Percentiles rank a stretch among this genome's conserved stretches.
These are phyloP conservation scores for Rhodotorula mucilaginosa DNA, from an alignment of 1,284 basidiomycete species.

Conservation along the genomic window DNA sequence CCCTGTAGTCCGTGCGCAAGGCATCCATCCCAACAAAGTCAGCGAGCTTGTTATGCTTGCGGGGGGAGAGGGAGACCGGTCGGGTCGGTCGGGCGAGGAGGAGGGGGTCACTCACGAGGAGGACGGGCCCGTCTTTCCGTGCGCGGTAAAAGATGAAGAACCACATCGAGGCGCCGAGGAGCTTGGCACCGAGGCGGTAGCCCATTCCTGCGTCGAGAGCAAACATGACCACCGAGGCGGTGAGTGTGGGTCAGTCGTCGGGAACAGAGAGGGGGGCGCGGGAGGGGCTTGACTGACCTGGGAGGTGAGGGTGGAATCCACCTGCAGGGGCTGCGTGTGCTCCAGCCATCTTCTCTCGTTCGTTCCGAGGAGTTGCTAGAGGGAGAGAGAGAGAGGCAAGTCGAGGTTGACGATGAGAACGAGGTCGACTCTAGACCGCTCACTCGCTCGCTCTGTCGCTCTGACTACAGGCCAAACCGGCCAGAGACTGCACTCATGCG, in stretches of 20 bases:
- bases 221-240: not conserved
- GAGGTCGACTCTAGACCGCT: not conserved
- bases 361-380: not conserved
- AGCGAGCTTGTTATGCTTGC: conserved; percentile 5
- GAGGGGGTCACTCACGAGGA: conserved; percentile 50
- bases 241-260: not conserved
- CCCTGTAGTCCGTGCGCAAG: conserved; percentile 47
- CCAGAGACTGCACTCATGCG: conserved; percentile 14
- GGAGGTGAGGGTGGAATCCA: conserved; percentile 38
- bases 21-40: not conserved
- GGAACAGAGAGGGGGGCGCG: too few relatives aligned
- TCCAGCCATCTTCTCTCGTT: conserved; percentile 24
- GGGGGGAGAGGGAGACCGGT: too few relatives aligned
- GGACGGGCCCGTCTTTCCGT: conserved; percentile 55
- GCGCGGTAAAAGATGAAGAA: conserved; percentile 87
- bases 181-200: conserved; percentile 75
- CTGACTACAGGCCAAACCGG: not conserved
- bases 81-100: not conserved
- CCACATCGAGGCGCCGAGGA: conserved; percentile 89
- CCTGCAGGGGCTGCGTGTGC: conserved; percentile 32
- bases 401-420: not conserved
- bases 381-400: not conserved
- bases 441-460: not conserved
- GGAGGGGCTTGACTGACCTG: conserved; percentile 19
- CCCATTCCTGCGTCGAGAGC: conserved; percentile 57